Evolutionary conservation across 2,329 filamentous ascomycete species (phyloP).

Genomic region (Hymenoscyphus fraxineus): DNA sequence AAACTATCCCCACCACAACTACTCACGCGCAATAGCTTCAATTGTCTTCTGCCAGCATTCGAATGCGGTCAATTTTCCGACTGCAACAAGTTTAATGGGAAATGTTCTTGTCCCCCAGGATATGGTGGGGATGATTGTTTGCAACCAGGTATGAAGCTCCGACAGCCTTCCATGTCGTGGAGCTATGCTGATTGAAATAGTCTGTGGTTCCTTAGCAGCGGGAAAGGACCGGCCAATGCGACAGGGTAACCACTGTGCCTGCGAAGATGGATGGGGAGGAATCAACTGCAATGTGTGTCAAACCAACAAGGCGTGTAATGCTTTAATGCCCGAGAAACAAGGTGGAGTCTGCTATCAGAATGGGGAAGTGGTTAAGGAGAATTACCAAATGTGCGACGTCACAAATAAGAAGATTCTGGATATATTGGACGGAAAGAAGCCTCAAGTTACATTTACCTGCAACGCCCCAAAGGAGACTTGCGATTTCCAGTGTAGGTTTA

Average conservation of each 20-base stretch:
- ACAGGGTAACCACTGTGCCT: conserved; percentile 69
- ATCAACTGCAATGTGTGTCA: conserved; percentile 98
- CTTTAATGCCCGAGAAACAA: conserved; percentile 77
- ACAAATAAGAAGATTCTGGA: conserved; percentile 92
- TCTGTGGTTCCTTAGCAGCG: conserved; percentile 83
- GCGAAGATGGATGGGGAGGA: conserved; percentile 89
- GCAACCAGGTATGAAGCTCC: conserved; percentile 57
- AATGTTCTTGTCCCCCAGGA: conserved; percentile 86
- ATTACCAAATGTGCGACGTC: conserved; percentile 97
- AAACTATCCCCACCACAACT: conserved; percentile 6
- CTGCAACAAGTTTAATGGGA: conserved; percentile 86
- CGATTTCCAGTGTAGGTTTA: conserved; percentile 84
- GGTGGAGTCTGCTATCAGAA: conserved; percentile 90
- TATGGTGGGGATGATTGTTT: conserved; percentile 95
- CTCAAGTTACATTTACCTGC: conserved; percentile 93
- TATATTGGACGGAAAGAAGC: conserved; percentile 77
- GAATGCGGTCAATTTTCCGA: conserved; percentile 85
- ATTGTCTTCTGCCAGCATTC: conserved; percentile 92
- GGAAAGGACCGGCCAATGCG: conserved; percentile 76
- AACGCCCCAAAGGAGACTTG: conserved; percentile 70
- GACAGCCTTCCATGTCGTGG: background rate
- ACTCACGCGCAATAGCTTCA: conserved; percentile 63
- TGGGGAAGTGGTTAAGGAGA: conserved; percentile 85
- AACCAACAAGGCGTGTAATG: conserved; percentile 76
- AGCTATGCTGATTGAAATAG: conserved; percentile 36